Percentiles rank a stretch among this genome's conserved stretches.
Evolutionary conservation across 2,329 filamentous ascomycete genomes (phyloP).

Genomic region (Dactylonectria macrodidyma): DNA sequence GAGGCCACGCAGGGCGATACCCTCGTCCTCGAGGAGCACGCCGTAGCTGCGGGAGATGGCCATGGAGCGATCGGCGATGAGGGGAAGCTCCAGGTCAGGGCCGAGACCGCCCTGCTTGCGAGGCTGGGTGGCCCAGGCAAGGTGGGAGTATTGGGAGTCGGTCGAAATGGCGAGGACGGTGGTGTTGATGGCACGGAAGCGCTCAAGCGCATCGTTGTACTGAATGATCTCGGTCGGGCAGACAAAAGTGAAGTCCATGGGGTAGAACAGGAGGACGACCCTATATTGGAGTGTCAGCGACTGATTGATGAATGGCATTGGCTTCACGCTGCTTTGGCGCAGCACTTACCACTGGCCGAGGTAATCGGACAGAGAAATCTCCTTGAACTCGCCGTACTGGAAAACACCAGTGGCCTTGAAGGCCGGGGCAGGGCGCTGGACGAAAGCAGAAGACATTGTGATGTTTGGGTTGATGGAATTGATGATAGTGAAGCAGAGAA

Average conservation of each 20-base stretch:
- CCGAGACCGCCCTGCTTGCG: conserved; percentile 75
- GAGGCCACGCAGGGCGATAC: conserved; percentile 73
- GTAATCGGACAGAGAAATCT: conserved; percentile 61
- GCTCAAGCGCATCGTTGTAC: conserved; percentile 73
- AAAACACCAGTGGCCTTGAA: conserved; percentile 67
- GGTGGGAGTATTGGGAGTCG: conserved; percentile 70
- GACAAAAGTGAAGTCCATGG: conserved; percentile 78
- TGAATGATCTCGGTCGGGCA: conserved; percentile 78
- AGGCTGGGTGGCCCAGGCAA: conserved; percentile 71
- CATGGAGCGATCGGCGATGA: conserved; percentile 74
- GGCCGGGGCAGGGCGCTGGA: conserved; percentile 64
- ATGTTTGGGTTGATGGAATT: background rate
- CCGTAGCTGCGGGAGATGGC: conserved; percentile 73
- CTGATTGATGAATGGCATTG: too few relatives aligned
- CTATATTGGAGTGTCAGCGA: conserved; percentile 46
- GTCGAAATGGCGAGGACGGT: conserved; percentile 73
- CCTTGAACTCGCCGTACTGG: conserved; percentile 63
- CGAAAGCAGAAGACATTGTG: conserved; percentile 62
- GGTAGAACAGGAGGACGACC: conserved; percentile 77
- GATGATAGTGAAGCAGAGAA: background rate
- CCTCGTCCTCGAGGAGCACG: conserved; percentile 75
- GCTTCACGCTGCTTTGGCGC: background rate
- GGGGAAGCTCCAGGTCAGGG: conserved; percentile 70
- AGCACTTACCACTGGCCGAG: conserved; percentile 61
- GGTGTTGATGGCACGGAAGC: conserved; percentile 72